Percentiles rank a stretch among this genome's conserved stretches.
Evolutionary conservation across 2,329 filamentous ascomycete species (phyloP).

Genomic region (Reticulascus tulasneorum): DNA sequence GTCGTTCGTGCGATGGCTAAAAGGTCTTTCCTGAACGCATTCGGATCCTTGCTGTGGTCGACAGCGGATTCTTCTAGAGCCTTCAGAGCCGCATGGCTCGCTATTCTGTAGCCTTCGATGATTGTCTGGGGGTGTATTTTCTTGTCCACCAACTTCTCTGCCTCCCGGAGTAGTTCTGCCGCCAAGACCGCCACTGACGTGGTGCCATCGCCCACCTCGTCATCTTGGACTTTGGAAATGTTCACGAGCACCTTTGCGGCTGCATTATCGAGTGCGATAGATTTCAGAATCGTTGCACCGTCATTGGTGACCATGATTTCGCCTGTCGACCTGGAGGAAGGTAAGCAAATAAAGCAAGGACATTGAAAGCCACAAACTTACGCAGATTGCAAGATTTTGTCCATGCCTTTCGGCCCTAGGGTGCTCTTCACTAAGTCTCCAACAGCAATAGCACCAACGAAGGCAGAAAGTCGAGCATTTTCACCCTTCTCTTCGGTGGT

Average conservation of each 20-base stretch:
- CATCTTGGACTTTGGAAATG: constrained; percentile 98
- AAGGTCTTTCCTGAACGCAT: constrained; percentile 85
- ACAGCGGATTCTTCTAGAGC: constrained; percentile 82
- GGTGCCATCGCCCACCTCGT: constrained; percentile 96
- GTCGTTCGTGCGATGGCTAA: constrained; percentile 90
- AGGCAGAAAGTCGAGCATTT: constrained; percentile 97
- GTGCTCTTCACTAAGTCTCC: constrained; percentile 97
- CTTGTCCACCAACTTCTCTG: constrained; percentile 94
- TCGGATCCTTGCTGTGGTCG: constrained; percentile 79
- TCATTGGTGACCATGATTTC: constrained; percentile 99
- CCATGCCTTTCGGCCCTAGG: constrained; percentile 96
- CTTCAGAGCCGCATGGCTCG: constrained; percentile 79
- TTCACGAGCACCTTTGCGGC: constrained; percentile 98
- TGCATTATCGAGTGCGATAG: constrained; percentile 96
- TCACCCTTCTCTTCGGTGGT: constrained; percentile 98
- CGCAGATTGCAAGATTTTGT: constrained; percentile 96
- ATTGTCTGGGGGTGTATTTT: constrained; percentile 99
- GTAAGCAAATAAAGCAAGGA: constrained; percentile 4
- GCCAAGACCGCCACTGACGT: constrained; percentile 96
- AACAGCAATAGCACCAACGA: constrained; percentile 96
- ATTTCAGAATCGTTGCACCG: constrained; percentile 96
- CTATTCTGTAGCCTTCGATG: constrained; percentile 98
- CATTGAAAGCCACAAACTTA: constrained; percentile 42
- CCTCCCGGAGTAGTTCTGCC: constrained; percentile 90
- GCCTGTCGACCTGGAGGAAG: constrained; percentile 69